Base-by-base conservation (phyloP, 140 eudicot species). In the Anethum foeniculum region DNA sequence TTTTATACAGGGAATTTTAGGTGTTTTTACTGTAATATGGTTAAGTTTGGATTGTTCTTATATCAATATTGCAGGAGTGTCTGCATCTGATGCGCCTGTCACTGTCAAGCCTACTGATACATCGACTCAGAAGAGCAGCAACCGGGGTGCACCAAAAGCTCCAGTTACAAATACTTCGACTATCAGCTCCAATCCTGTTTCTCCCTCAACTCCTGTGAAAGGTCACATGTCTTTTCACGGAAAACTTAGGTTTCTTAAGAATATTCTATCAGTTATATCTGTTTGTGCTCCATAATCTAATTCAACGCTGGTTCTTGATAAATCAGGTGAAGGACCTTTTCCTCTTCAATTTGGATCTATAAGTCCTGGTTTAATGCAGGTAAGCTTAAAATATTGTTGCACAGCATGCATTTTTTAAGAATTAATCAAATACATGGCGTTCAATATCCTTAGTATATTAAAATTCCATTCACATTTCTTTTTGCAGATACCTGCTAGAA, bases 311-410 rank as follows among this genome's bases (percentile, higher is more conserved):
- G 73, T 83, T 77, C 44, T 21, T 47, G 32, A 49, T 75, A 11
- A 52, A 18, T 44, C 78, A 87, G 92, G 83, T 16, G 82, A 91
- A 27, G 89, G 84, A 80, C 96, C 90, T 19, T 86, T 90, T 82
- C 56, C 95, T 49, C 90, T 95, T 79, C 99, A 95, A 77, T 95
- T 92, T 86, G 99, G 99, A 79, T 89, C 97, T 43, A 86, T 95
- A 82, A 89, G 89, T 81, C 93, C 99, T 2, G 89, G 91, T 82
- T 75, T 88, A 75, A 85, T 94, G 94, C 97, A 94, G 97, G 97
- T 90, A 84, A 52, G 54, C 80, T 58, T 14, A 3, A 52, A 2
- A 32, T n/a, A 27, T 48, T 23, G 27, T 39, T 32, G 41, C 81
- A 60, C 52, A 82, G 32, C 39, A 79, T 82, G 77, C 73, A 34